Evolutionary conservation across 805 yeast species (phyloP), one percentile per base, ranked within the genome.

Genomic region (Sugiyamaella marilandica): DNA sequence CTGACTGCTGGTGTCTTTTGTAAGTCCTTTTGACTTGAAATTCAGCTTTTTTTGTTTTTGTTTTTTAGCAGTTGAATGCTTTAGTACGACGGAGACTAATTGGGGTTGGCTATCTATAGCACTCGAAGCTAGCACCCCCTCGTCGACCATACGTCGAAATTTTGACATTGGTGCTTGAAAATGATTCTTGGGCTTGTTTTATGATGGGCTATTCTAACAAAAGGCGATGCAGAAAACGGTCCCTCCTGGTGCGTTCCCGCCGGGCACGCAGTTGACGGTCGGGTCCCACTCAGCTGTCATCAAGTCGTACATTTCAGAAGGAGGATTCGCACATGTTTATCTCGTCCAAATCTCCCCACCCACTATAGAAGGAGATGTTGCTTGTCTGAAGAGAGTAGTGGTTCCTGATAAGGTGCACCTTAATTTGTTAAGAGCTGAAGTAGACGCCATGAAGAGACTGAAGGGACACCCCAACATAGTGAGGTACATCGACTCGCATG

Each of bases 321-420:
- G 84, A 45, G 99, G 99, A 11, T 94, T 88, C 75, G 98, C 99
- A 10, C 95, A 87, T 66, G 97, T 94, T 4, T 94, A 94, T 68
- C 79, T 85, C 14, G 92, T 90, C 55, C 77, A 77, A 45, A 81
- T 86, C 16, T 74, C 78, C 26, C 90, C 90, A 5, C 74, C 79
- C 2, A 80, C 74, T 58, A 74, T 77, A 13, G 81, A 80, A 75
- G 47, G 69, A 68, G 51, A 68, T 76, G 10, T 65, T 9, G 97
- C 92, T 4, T 94, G 98, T 66, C 74, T 94, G 62, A 94, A 94
- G 69, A 78, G 99, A 57, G 98, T 94, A n/a, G 84, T 84, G 32
- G 99, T 94, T 2, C 97, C 97, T 2, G 89, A 85, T 65, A 94
- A 94, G 69, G 79, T 82, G 62, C 86, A 85, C 49, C 75, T 94